A percentile compares a stretch with the other conserved stretches of the same genome.
These are phyloP conservation scores for Starmerella asiatica DNA, from an alignment of 805 yeast species.

Conservation along the genomic window DNA sequence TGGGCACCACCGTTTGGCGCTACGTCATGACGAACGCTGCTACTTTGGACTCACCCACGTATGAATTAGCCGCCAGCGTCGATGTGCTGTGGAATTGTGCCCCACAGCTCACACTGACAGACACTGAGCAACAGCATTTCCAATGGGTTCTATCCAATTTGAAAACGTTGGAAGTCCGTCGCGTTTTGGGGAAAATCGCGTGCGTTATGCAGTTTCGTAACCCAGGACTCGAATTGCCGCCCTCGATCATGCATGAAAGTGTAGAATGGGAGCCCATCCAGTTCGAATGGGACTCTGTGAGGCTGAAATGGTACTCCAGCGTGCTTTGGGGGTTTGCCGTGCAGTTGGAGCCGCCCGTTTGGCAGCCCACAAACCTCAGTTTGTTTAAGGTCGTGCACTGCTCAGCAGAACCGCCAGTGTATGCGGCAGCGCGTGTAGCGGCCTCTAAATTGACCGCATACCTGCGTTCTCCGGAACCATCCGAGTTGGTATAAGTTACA, in stretches of 20 bases:
- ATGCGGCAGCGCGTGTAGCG: not conserved
- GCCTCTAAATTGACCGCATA: not conserved
- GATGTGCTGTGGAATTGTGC: constrained; percentile 19
- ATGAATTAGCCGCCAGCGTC: constrained; percentile 12
- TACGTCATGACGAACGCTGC: constrained; percentile 1
- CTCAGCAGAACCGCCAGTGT: not conserved
- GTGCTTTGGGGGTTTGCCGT: constrained; percentile 50
- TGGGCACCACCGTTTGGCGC: constrained; percentile 6
- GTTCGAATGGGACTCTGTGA: constrained; percentile 49
- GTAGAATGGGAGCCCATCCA: constrained; percentile 33
- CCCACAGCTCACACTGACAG: constrained; percentile 8
- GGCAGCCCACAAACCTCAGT: constrained; percentile 39
- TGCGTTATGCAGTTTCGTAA: not conserved
- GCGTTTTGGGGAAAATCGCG: not conserved
- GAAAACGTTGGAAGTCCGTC: constrained; percentile 1
- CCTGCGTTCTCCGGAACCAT: no score
- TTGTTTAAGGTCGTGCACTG: constrained; percentile 37
- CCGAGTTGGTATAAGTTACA: no score
- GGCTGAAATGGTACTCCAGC: constrained; percentile 66
- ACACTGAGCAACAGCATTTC: constrained; percentile 3
- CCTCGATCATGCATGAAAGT: not conserved
- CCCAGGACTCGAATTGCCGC: not conserved
- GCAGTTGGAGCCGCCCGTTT: constrained; percentile 25
- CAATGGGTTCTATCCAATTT: not conserved
- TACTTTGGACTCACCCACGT: constrained; percentile 9